Conservation (phyloP, 2,329 filamentous ascomycete species). For the Hypoxylon sp. region DNA sequence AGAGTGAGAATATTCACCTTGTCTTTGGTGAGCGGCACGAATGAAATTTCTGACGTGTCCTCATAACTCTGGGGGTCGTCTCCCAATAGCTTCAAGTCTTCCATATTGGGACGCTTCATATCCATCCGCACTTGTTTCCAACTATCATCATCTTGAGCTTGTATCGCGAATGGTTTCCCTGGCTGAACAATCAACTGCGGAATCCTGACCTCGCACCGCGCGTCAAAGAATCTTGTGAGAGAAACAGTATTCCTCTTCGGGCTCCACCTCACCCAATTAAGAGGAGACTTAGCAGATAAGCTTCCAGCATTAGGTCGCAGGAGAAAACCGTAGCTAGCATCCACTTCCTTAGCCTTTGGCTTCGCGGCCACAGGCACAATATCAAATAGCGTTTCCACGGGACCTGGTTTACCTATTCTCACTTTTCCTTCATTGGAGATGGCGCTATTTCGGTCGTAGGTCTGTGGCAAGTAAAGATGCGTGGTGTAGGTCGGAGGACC, state of each 20-base stretch:
- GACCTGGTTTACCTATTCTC: constrained; percentile 33
- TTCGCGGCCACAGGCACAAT: constrained; percentile 30
- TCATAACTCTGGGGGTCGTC: constrained; percentile 12
- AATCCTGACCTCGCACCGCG: constrained; percentile 36
- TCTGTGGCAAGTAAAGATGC: constrained; percentile 30
- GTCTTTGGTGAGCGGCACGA: constrained; percentile 20
- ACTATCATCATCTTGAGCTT: constrained; percentile 9
- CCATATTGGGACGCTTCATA: constrained; percentile 28
- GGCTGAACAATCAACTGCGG: constrained; percentile 14
- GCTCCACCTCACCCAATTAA: constrained; percentile 34
- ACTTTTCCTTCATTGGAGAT: constrained; percentile 20
- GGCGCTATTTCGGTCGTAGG: neutral
- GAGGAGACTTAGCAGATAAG: neutral
- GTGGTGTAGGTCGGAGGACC: constrained; percentile 21
- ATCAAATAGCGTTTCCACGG: constrained; percentile 32
- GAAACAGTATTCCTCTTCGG: constrained; percentile 25
- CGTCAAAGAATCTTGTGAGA: constrained; percentile 14
- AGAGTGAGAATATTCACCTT: constrained; percentile 18
- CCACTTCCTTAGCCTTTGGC: constrained; percentile 18
- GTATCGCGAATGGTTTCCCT: constrained; percentile 31
- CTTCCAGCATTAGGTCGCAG: neutral
- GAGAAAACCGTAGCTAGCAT: constrained; percentile 30
- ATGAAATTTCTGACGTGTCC: constrained; percentile 38
- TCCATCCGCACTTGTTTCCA: constrained; percentile 32
- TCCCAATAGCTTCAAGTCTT: constrained; percentile 21